phyloP scores from a whole-genome alignment of 2,329 filamentous ascomycete genomes.

The Lachnellula hyalina region DNA sequence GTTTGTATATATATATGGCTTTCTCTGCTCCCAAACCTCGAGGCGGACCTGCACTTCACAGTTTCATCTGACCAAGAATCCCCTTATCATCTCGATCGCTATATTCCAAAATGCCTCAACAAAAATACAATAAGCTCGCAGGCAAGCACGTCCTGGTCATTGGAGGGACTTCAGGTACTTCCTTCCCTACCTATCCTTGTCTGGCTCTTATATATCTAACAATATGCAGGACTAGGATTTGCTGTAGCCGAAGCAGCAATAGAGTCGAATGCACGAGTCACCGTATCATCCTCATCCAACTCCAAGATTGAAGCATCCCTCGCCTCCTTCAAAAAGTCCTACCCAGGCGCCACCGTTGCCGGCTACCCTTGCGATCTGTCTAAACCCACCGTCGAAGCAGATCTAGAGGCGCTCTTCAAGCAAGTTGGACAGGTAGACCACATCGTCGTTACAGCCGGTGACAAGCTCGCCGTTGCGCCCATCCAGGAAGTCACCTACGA shows the following conservation, averaged over 20 bases:
- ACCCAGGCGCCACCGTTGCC: conserved; percentile 8
- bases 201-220: neutral
- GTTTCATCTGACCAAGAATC: too few relatives aligned
- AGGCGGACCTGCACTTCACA: too few relatives aligned
- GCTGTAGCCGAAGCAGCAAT: conserved; percentile 25
- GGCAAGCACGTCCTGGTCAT: conserved; percentile 26
- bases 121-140: conserved; percentile 26
- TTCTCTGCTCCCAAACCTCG: too few relatives aligned
- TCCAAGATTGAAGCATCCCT: conserved; percentile 9
- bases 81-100: too few relatives aligned
- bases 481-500: conserved; percentile 13
- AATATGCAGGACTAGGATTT: conserved; percentile 20
- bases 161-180: conserved; percentile 23
- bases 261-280: conserved; percentile 20
- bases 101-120: neutral
- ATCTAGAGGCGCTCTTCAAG: conserved; percentile 40
- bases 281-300: conserved; percentile 19
- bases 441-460: conserved; percentile 27
- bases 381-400: conserved; percentile 15
- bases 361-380: conserved; percentile 24
- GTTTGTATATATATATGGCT: too few relatives aligned
- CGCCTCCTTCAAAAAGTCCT: conserved; percentile 7
- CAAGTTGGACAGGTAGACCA: conserved; percentile 19
- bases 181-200: neutral
- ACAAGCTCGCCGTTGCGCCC: conserved; percentile 5